Evolutionary conservation across 805 yeast genomes (phyloP).

Genomic region (Lipomyces orientalis): DNA sequence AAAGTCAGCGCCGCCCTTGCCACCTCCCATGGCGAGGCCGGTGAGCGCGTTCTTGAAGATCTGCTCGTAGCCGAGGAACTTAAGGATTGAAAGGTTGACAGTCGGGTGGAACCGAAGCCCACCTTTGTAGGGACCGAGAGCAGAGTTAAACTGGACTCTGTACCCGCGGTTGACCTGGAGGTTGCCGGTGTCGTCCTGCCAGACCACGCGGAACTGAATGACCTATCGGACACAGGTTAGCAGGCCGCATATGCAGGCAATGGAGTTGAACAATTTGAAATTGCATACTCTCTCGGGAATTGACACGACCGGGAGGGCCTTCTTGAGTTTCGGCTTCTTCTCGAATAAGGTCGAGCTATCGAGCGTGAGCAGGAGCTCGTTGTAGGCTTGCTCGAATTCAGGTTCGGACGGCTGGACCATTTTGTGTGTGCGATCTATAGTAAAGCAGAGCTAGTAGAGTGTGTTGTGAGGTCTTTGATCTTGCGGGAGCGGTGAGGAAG

Average conservation of each 20-base stretch:
- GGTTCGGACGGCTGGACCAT: constrained; percentile 75
- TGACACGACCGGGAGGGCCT: constrained; percentile 86
- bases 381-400: constrained; percentile 98
- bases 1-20: constrained; percentile 98
- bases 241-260: neutral
- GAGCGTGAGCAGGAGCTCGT: constrained; percentile 86
- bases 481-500: neutral
- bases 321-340: constrained; percentile 87
- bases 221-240: constrained; percentile 42
- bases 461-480: neutral
- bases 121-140: constrained; percentile 99
- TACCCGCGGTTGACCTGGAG: constrained; percentile 94
- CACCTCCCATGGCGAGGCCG: constrained; percentile 98
- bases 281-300: constrained; percentile 79
- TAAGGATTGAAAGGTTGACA: constrained; percentile 91
- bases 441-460: neutral
- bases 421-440: neutral
- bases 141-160: constrained; percentile 98
- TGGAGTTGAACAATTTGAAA: neutral
- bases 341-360: constrained; percentile 89
- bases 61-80: constrained; percentile 97
- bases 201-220: constrained; percentile 94
- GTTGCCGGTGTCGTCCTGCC: constrained; percentile 96
- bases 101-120: constrained; percentile 98
- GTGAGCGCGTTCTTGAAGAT: constrained; percentile 98